Evolutionary conservation across 352 stramenopile species (phyloP).

Genomic region (Phytophthora fragariaefolia): DNA sequence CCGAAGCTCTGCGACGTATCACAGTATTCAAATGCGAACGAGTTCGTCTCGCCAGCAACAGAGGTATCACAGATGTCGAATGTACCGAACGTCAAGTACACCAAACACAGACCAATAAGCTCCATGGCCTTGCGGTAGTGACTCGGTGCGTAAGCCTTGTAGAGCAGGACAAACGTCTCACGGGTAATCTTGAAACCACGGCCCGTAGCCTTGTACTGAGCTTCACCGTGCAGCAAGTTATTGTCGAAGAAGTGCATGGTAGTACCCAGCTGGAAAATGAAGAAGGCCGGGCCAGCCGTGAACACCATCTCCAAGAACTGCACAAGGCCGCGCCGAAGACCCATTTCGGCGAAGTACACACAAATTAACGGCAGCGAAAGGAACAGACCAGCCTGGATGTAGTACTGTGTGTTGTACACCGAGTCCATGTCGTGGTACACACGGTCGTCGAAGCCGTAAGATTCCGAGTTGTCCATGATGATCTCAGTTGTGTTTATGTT

Average conservation of each 20-base stretch:
- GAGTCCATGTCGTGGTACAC: slow-evolving; percentile 67
- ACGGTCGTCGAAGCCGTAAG: slow-evolving; percentile 62
- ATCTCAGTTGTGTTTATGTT: slow-evolving; percentile 79
- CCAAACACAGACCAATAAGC: slow-evolving; percentile 71
- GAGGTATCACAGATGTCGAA: slow-evolving; percentile 68
- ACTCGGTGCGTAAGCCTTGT: slow-evolving; percentile 77
- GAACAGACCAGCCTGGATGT: slow-evolving; percentile 84
- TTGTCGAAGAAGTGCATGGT: slow-evolving; percentile 91
- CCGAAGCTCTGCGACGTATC: slow-evolving; percentile 78
- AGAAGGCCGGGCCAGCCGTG: slow-evolving; percentile 74
- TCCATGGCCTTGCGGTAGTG: slow-evolving; percentile 87
- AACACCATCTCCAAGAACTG: slow-evolving; percentile 85
- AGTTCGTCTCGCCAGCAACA: slow-evolving; percentile 48
- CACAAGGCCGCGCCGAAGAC: slow-evolving; percentile 66
- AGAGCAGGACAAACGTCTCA: slow-evolving; percentile 83
- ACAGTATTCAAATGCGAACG: slow-evolving; percentile 69
- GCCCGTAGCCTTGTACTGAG: slow-evolving; percentile 83
- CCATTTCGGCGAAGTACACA: slow-evolving; percentile 86
- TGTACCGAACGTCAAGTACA: slow-evolving; percentile 77
- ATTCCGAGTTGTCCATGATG: slow-evolving; percentile 62
- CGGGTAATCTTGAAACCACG: slow-evolving; percentile 88
- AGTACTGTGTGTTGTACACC: slow-evolving; percentile 87
- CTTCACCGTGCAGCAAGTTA: slow-evolving; percentile 80
- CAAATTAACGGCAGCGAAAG: slow-evolving; percentile 79
- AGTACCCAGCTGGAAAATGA: slow-evolving; percentile 84